Base-by-base conservation (phyloP, 108 stramenopile genomes). In the Skeletonema marinoi region DNA sequence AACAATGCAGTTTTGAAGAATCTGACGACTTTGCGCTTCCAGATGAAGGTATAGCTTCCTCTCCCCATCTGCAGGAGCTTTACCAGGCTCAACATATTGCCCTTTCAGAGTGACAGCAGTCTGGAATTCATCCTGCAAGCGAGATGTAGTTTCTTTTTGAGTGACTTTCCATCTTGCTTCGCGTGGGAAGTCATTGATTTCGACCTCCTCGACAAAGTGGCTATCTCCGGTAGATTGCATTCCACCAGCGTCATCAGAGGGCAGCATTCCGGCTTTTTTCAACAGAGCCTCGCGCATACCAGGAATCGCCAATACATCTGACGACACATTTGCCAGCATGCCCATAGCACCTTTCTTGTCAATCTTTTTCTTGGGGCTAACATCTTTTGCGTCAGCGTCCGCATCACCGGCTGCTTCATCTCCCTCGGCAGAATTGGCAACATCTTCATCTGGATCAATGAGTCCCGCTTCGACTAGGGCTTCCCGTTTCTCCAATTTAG, bases 101-200 rank as follows among this genome's bases (percentile, higher is more conserved):
- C 97, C 97, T 66, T 95, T 95, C 70, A 92, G 87, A 11, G 94
- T 96, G 36, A 98, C 92, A 19, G 92, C 96, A 25, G 93, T 92
- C 64, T 93, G 93, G 71, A 95, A 95, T 74, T 96, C 92, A 68
- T 98, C 96, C 58, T 94, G 92, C 41, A 98, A 74, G 17, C 94
- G 78, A n/a, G 84, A 86, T 4, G 94, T 88, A 25, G 93, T 94
- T 62, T 96, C 96, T 70, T 91, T 91, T 71, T 96, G 91, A 9
- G 94, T 96, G 19, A 94, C 92, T 60, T 89, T 92, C 92, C 91
- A 96, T 32, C 97, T 77, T 4, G 96, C 97, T 82, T 93, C 87
- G 39, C 89, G 84, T 10, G 96, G 96, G 74, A 96, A 98, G 59
- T 97, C 96, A 81, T 98, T 98, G 85, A 98, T 97, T 63, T 94